Evolutionary conservation across 1,284 basidiomycete species (phyloP), one percentile per base, ranked within the genome.

Genomic region (Athelia sp.): DNA sequence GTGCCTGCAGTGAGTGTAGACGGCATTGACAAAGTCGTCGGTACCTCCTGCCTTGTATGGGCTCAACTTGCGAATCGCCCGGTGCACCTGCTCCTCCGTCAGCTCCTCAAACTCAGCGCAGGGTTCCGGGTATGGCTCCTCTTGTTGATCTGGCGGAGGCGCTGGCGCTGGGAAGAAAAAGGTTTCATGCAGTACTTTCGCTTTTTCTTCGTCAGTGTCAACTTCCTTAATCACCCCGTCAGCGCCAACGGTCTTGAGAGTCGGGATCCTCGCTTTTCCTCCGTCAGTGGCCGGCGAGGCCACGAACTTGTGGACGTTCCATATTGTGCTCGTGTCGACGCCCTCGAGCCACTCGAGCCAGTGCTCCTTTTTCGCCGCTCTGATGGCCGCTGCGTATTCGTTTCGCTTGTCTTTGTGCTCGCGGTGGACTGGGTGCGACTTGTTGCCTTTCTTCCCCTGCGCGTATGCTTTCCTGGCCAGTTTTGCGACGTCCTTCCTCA

Each of bases 181-280:
- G n/a, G 75, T 4, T 64, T 81, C 47, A 68, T 74, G 56, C 68
- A 76, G 31, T 60, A 69, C 43, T 59, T 80, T 38, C 72, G 70
- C 50, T 59, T 70, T 61, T 68, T 72, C 59, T 61, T 73, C 54
- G 60, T 73, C 50, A 61, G 66, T 48, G 68, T 68, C 57, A 65
- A 29, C 46, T 24, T 23, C 44, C 11, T 9, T 24, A 15, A n/a
- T 35, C 10, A 13, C 15, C 13, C 50, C 52, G 13, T 59, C 51
- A 2, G 47, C 32, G 11, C 40, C 29, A 13, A 14, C 56, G 2
- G 22, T 26, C 46, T 55, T 55, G 3, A 70, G 53, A 0, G 58
- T 57, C 0, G 65, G 66, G 1, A 70, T 62, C 3, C 60, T 26
- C 2, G 57, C 52, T 3, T 47, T 43, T 2, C 60, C 60, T 3